Conservation (phyloP, 2,329 filamentous ascomycete genomes). For the Paecilomyces sp. region DNA sequence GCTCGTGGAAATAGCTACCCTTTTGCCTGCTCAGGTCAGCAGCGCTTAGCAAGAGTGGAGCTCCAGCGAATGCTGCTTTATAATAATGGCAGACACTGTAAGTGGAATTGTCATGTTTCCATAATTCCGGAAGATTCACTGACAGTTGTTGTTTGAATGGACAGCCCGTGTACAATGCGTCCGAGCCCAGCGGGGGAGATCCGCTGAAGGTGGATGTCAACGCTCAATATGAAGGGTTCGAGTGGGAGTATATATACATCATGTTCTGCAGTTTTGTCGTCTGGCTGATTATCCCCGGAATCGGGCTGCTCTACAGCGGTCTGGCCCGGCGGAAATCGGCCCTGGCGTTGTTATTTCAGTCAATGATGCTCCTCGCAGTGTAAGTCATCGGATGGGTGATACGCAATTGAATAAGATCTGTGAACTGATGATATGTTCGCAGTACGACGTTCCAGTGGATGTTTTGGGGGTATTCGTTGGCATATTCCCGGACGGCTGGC, state of each 20-base stretch:
- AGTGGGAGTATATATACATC: slow-evolving; percentile 57
- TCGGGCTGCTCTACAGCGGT: slow-evolving; percentile 59
- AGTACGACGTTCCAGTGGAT: slow-evolving; percentile 47
- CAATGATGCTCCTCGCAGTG: slow-evolving; percentile 51
- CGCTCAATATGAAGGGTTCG: slow-evolving; percentile 50
- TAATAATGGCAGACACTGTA: slow-evolving; percentile 2
- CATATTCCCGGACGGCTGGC: slow-evolving; percentile 53
- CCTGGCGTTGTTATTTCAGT: slow-evolving; percentile 56
- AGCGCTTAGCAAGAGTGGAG: not conserved
- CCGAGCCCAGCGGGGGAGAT: slow-evolving; percentile 48
- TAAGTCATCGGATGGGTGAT: slow-evolving; percentile 15
- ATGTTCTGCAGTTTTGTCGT: slow-evolving; percentile 53
- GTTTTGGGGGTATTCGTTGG: slow-evolving; percentile 59
- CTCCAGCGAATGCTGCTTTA: not conserved
- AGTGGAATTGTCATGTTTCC: not conserved
- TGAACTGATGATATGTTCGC: not conserved
- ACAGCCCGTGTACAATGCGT: slow-evolving; percentile 28
- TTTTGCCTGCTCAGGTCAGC: slow-evolving; percentile 1
- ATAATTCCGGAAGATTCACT: not conserved
- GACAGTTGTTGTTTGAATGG: not conserved
- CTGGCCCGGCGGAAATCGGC: slow-evolving; percentile 57
- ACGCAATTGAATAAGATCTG: not conserved
- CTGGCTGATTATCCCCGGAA: slow-evolving; percentile 61
- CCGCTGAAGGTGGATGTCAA: slow-evolving; percentile 49
- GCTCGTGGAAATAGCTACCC: slow-evolving; percentile 2